These are phyloP conservation scores for Pelargonium australe DNA, from an alignment of 441 rosid species.

Conservation along the genomic window DNA sequence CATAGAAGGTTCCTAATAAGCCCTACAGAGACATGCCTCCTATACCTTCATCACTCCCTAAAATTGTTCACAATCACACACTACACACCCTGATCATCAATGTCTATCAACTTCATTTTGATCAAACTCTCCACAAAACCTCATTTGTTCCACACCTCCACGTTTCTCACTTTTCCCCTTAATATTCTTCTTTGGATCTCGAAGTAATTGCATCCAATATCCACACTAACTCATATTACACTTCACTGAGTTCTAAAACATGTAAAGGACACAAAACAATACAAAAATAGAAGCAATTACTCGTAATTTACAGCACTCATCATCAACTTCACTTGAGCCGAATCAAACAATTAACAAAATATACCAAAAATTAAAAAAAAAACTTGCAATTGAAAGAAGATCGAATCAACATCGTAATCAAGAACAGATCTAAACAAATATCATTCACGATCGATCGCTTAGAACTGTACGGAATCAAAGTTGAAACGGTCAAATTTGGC, in stretches of 20 bases:
- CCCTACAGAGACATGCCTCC: neutral
- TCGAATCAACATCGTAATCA: neutral
- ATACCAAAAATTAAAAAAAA: neutral
- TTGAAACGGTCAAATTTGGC: neutral
- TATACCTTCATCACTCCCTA: neutral
- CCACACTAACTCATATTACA: neutral
- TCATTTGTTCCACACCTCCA: neutral
- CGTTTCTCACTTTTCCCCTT: neutral
- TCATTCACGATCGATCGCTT: conserved; percentile 13
- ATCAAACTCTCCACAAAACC: neutral
- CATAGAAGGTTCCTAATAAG: neutral
- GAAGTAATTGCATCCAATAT: neutral
- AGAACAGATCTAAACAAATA: conserved; percentile 10
- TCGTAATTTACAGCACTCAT: neutral
- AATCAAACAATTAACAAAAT: neutral
- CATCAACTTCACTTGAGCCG: neutral
- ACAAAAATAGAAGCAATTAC: neutral
- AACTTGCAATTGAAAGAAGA: neutral
- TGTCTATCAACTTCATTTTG: neutral
- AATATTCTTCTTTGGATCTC: too few relatives aligned
- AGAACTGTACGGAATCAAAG: neutral
- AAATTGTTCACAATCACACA: neutral
- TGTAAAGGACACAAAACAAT: neutral
- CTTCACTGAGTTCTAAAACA: neutral
- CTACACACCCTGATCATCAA: neutral